Evolutionary conservation across 805 yeast genomes (phyloP), one percentile per base, ranked within the genome.

Genomic region (Wickerhamiella sergipiensis): DNA sequence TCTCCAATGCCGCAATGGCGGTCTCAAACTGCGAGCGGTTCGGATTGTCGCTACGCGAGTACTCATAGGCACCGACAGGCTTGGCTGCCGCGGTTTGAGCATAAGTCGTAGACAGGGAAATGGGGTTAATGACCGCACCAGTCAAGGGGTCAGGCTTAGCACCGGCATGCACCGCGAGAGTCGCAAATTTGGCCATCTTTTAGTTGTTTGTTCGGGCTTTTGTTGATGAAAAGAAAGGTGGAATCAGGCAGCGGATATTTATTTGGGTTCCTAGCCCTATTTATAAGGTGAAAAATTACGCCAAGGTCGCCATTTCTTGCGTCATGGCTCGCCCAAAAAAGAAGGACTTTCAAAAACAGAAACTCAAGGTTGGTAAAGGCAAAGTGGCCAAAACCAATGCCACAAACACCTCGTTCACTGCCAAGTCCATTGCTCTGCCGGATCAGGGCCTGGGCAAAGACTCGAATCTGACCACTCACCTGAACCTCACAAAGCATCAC

Each of bases 61-160:
- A 85, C 66, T 86, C 95, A 69, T 79, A 86, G 45, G 67, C 73
- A 47, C 94, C 94, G 45, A 86, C 64, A 52, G 95, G 95, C 59
- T 76, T 69, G 48, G 86, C 78, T 50, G 95, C 94, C 55, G 80
- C 78, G 49, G 76, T 67, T 68, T 85, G 95, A 49, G 86, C 89
- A 71, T 81, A 85, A 40, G 95, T 85, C 55, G 95, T 85, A 47
- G 89, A 81, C 56, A 85, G 72, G 40, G 92, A 83, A 58, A 85
- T 81, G 53, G 95, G 83, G 54, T 83, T 83, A 57, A 85, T 85
- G 54, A 85, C 95, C 24, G 95, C 92, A 54, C 95, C 95, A 52
- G 92, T 85, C 55, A 67, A 64, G 45, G 81, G 77, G 61, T 82
- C 87, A 56, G 79, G 79, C 43, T 73, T 74, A 17, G 88, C 75